Evolutionary conservation across 768 basidiomycete genomes (phyloP), one percentile per base, ranked within the genome.

Genomic region (Coprinopsis cinerea): DNA sequence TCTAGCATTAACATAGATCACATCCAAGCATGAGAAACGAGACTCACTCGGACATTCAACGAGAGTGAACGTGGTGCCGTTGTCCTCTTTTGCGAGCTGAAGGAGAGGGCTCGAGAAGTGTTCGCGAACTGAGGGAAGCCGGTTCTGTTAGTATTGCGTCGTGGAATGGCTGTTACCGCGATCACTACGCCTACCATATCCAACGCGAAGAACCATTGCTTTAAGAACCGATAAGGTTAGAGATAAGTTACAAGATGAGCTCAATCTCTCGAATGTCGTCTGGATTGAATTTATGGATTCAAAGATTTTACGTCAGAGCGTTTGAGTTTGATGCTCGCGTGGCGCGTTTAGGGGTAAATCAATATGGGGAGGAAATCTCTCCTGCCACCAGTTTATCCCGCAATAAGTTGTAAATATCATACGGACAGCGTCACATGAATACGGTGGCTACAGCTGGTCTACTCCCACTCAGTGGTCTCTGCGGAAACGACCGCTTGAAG

Each of bases 21-120:
- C 32, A 26, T 32, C 15, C 17, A 53, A 59, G 7, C 24, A 22
- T 43, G 15, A 17, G 56, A 61, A 48, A 36, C 36, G 4, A 6
- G 18, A 52, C 77, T 40, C 61, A 90, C 89, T 87, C 7, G 93
- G 93, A 64, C 93, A 96, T 69, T 92, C 90, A 14, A 94, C 80
- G 5, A 97, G 75, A 3, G 77, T 80, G 63, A 97, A 92, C 0
- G 88, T 86, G 63, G 78, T 69, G 4, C 78, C 80, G 18, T 75
- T 69, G 58, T 95, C 89, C 7, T 64, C 70, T 20, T 78, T 80
- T 1, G 83, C 82, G 59, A 85, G 90, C 61, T 95, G 93, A 2
- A 98, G 79, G 14, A 99, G 73, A 0, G 95, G 95, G 1, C 89
- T 88, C 14, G 88, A 89, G 67, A 97, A 97, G 64, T 96, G 93